Percentiles rank a stretch among this genome's conserved stretches.
These are phyloP conservation scores for Nectriaceae sp. DNA, from an alignment of 2,329 filamentous ascomycete genomes.

Conservation along the genomic window DNA sequence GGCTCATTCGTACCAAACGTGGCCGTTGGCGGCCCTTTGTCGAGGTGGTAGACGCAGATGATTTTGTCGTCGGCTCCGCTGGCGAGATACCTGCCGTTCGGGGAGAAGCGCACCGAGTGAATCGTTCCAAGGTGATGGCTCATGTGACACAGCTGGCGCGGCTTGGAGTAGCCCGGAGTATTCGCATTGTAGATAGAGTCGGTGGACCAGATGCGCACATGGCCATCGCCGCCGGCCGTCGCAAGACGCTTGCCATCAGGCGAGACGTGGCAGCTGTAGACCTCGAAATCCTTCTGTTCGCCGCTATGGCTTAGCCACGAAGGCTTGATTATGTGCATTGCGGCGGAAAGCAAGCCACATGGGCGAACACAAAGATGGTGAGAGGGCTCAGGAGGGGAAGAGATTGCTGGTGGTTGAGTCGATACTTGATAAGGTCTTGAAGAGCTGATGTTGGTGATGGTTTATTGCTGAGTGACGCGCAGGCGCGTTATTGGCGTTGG, in stretches of 20 bases:
- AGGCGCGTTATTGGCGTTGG: not conserved
- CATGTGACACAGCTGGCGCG: constrained; percentile 95
- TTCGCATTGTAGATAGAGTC: constrained; percentile 86
- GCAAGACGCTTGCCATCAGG: constrained; percentile 90
- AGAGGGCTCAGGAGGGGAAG: not conserved
- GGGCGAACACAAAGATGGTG: constrained; percentile 15
- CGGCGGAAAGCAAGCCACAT: constrained; percentile 25
- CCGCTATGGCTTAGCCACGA: constrained; percentile 95
- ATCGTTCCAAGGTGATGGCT: constrained; percentile 98
- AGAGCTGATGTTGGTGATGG: not conserved
- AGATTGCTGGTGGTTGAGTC: not conserved
- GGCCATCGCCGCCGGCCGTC: constrained; percentile 94
- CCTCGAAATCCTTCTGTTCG: constrained; percentile 97
- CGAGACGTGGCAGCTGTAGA: constrained; percentile 97
- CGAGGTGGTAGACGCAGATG: constrained; percentile 93
- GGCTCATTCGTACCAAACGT: constrained; percentile 90
- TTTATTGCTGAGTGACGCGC: not conserved
- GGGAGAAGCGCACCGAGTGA: constrained; percentile 94
- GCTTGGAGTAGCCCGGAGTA: constrained; percentile 68
- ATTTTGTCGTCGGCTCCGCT: constrained; percentile 99
- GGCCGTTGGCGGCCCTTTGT: constrained; percentile 76
- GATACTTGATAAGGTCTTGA: not conserved
- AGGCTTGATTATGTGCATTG: constrained; percentile 89
- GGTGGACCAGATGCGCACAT: constrained; percentile 97
- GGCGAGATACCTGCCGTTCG: constrained; percentile 91